A percentile compares a stretch with the other conserved stretches of the same genome.
Conservation (phyloP, 495 filamentous ascomycete genomes). For the Penicillium subrubescens region DNA sequence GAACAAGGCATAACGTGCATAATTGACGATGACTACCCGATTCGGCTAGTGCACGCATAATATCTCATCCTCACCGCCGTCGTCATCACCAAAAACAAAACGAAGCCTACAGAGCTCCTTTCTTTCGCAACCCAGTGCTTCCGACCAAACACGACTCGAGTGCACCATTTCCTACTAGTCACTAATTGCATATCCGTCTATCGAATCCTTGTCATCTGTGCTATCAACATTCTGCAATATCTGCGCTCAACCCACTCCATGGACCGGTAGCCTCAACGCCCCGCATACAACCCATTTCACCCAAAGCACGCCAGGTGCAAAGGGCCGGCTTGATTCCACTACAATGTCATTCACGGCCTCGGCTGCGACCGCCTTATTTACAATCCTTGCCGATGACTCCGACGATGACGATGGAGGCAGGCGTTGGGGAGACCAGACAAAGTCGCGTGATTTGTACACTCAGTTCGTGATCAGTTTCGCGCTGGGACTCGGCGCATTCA, state of each 20-base stretch:
- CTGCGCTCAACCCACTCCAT: conserved; percentile 18
- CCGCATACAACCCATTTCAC: conserved; percentile 6
- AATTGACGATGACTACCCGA: background rate
- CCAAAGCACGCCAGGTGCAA: background rate
- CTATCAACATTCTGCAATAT: background rate
- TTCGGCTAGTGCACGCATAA: conserved; percentile 1
- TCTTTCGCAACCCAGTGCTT: conserved; percentile 4
- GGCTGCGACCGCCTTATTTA: conserved; percentile 30
- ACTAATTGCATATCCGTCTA: background rate
- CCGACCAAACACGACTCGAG: background rate
- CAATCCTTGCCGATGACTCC: conserved; percentile 22
- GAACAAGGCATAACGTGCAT: background rate
- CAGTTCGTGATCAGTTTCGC: conserved; percentile 61
- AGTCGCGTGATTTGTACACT: conserved; percentile 56
- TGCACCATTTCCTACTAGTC: background rate
- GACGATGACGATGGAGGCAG: conserved; percentile 23
- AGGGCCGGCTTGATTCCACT: background rate
- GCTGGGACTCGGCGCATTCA: conserved; percentile 60
- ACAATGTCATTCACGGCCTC: conserved; percentile 40
- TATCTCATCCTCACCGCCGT: conserved; percentile 3
- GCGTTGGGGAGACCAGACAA: conserved; percentile 40
- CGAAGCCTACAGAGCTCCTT: conserved; percentile 5
- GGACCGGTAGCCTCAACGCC: conserved; percentile 15
- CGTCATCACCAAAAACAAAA: conserved; percentile 14
- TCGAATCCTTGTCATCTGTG: background rate